Conservation (phyloP, 345 rosid genomes). For the Eucalyptus curtisii region DNA sequence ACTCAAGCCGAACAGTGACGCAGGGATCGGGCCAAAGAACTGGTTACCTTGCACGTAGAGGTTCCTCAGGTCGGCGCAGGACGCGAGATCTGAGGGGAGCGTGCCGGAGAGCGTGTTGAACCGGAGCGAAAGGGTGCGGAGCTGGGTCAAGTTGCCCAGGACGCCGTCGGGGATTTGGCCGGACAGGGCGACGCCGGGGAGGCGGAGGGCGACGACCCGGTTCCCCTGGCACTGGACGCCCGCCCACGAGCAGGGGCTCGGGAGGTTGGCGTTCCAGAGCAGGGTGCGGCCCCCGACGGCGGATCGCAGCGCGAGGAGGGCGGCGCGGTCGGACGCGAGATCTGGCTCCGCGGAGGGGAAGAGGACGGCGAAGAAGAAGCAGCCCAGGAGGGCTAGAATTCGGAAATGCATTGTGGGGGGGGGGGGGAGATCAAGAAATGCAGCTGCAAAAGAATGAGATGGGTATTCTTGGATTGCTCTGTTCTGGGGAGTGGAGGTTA, state of each 20-base stretch:
- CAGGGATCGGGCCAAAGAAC: conserved; percentile 32
- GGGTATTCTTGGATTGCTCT: neutral
- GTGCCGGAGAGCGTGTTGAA: conserved; percentile 24
- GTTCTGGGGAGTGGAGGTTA: neutral
- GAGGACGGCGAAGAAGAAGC: neutral
- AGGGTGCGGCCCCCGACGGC: conserved; percentile 35
- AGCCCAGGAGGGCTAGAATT: neutral
- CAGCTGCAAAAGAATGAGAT: neutral
- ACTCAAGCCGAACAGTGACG: conserved; percentile 26
- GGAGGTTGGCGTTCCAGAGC: conserved; percentile 18
- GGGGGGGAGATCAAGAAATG: neutral
- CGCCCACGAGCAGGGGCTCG: conserved; percentile 25
- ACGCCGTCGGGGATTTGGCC: conserved; percentile 21
- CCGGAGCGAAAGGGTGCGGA: conserved; percentile 32
- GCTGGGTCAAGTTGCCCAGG: conserved; percentile 22
- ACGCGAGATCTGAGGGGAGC: conserved; percentile 28
- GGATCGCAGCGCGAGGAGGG: conserved; percentile 26
- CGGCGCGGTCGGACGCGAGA: conserved; percentile 27
- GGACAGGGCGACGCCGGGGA: conserved; percentile 25
- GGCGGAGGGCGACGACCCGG: conserved; percentile 20
- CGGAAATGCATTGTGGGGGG: neutral
- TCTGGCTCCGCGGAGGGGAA: conserved; percentile 13
- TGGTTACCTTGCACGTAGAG: conserved; percentile 30
- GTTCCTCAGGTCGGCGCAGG: conserved; percentile 19
- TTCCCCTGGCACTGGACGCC: conserved; percentile 17